These are phyloP conservation scores for Amylostereum areolatum DNA, from an alignment of 1,284 basidiomycete species.

Conservation along the genomic window DNA sequence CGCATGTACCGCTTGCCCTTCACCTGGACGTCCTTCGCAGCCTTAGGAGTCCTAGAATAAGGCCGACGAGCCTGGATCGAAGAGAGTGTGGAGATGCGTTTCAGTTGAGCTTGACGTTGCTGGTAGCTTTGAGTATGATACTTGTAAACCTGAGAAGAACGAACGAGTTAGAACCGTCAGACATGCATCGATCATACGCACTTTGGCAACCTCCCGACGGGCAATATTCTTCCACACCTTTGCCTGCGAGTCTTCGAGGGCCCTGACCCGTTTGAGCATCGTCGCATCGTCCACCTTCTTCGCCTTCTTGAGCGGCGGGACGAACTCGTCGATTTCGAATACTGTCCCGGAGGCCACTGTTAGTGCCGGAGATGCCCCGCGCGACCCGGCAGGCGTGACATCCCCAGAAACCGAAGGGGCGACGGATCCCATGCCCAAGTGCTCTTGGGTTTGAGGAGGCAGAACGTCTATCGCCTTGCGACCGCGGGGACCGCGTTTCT, in stretches of 20 bases:
- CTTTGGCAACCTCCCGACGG: constrained; percentile 76
- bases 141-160: constrained; percentile 64
- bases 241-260: constrained; percentile 77
- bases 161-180: too few species aligned
- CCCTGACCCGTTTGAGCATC: constrained; percentile 68
- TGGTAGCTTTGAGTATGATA: constrained; percentile 63
- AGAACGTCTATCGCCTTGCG: constrained; percentile 39
- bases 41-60: constrained; percentile 75
- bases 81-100: constrained; percentile 73
- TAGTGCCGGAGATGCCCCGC: constrained; percentile 57
- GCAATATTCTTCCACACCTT: constrained; percentile 87
- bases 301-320: constrained; percentile 64
- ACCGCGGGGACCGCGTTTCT: constrained; percentile 24
- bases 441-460: constrained; percentile 38
- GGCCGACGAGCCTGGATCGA: constrained; percentile 81
- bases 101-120: constrained; percentile 60
- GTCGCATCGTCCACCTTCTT: constrained; percentile 68
- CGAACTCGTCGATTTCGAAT: constrained; percentile 63
- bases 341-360: constrained; percentile 51
- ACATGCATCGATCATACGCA: constrained; percentile 18
- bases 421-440: constrained; percentile 44
- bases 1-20: constrained; percentile 88
- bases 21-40: constrained; percentile 83
- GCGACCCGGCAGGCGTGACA: constrained; percentile 35
- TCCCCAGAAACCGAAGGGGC: constrained; percentile 44